Evolutionary conservation across 208 protist genomes (phyloP).

Genomic region (Acanthamoeba triangularis): DNA sequence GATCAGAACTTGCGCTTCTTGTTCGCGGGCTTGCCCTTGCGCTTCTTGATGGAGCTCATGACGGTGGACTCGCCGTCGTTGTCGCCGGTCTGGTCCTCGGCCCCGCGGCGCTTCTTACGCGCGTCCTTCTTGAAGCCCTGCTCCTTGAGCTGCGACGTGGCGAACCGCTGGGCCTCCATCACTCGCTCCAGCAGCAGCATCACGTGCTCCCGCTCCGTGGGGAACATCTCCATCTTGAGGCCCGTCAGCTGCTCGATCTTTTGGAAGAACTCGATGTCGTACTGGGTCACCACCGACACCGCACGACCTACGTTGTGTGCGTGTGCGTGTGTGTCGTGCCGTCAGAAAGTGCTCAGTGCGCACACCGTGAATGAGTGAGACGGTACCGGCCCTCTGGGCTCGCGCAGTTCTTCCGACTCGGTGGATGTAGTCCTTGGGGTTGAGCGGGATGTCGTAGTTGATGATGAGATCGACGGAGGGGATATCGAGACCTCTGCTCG

Average conservation of each 20-base stretch:
- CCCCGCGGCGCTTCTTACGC: conserved; percentile 12
- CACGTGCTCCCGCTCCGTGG: conserved; percentile 83
- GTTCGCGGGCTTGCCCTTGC: conserved; percentile 30
- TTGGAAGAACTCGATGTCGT: conserved; percentile 99
- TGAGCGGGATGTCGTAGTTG: conserved; percentile 98
- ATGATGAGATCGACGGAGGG: conserved; percentile 97
- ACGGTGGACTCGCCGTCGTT: conserved; percentile 22
- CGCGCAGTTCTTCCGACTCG: conserved; percentile 98
- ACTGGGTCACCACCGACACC: conserved; percentile 98
- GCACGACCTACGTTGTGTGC: conserved; percentile 88
- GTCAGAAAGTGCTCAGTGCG: conserved; percentile 71
- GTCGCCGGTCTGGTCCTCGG: not conserved
- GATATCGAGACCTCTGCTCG: conserved; percentile 98
- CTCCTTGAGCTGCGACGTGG: conserved; percentile 28
- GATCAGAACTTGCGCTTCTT: conserved; percentile 27
- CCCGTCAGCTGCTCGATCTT: conserved; percentile 97
- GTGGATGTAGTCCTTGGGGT: conserved; percentile 98
- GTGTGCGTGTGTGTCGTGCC: conserved; percentile 79
- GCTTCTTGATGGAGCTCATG: conserved; percentile 53
- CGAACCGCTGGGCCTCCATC: conserved; percentile 86
- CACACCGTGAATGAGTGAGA: not conserved
- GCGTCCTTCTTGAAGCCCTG: conserved; percentile 15
- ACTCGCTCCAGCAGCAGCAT: conserved; percentile 88
- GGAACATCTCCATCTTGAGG: conserved; percentile 91
- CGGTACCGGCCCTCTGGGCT: conserved; percentile 91